Conservation (phyloP, 1,139 yeast species). For the Geotrichum bryndzae region DNA sequence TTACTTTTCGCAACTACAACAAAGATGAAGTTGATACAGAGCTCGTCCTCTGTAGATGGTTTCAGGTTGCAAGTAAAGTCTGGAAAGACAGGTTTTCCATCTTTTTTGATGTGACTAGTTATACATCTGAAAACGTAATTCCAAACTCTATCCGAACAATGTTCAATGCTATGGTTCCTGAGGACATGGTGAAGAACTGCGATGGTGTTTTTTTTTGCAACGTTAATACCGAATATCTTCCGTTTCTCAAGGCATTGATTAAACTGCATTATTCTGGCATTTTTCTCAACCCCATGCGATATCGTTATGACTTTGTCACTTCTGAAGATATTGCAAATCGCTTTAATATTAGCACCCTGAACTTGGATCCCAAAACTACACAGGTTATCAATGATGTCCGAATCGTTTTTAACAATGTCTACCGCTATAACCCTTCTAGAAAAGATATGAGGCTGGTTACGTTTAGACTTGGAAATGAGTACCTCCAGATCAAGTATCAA, state of each 20-base stretch:
- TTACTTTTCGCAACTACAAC: conserved; percentile 45
- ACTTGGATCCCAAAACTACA: conserved; percentile 24
- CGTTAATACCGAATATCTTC: conserved; percentile 44
- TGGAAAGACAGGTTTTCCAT: conserved; percentile 66
- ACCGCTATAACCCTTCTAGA: conserved; percentile 9
- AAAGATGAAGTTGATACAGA: conserved; percentile 48
- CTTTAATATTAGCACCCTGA: conserved; percentile 24
- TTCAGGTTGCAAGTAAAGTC: conserved; percentile 64
- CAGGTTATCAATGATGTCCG: conserved; percentile 25
- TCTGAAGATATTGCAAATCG: conserved; percentile 22
- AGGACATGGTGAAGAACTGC: conserved; percentile 50
- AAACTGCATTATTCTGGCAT: conserved; percentile 21
- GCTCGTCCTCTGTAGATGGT: conserved; percentile 51
- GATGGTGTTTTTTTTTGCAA: conserved; percentile 55
- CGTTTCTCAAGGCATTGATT: conserved; percentile 31
- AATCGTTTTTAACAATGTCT: conserved; percentile 21
- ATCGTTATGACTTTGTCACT: conserved; percentile 26
- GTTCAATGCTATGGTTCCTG: conserved; percentile 37
- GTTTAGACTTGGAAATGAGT: conserved; percentile 64
- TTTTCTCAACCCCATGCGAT: conserved; percentile 26
- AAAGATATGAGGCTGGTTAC: conserved; percentile 36
- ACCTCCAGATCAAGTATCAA: conserved; percentile 49
- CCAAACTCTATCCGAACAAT: conserved; percentile 28
- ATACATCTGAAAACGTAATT: conserved; percentile 36
- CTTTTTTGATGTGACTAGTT: conserved; percentile 67